A percentile compares a stretch with the other conserved stretches of the same genome.
Conservation (phyloP, 371 early-diverging fungal species). For the Apophysomyces sp. region DNA sequence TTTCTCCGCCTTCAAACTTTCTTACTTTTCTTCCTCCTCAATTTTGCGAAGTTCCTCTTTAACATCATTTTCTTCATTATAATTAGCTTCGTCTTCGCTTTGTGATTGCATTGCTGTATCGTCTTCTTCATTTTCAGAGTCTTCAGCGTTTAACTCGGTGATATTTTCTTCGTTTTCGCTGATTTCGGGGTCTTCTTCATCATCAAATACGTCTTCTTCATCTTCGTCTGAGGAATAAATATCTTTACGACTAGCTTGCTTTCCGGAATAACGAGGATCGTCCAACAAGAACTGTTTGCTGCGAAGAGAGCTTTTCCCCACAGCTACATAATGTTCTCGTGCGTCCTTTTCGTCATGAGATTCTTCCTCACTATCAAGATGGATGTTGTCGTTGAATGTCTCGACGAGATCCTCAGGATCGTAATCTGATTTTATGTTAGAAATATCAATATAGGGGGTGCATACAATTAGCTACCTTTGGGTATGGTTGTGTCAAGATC, state of each 20-base stretch:
- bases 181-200: constrained; percentile 31
- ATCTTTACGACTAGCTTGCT: constrained; percentile 63
- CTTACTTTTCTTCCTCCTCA: constrained; percentile 77
- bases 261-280: constrained; percentile 80
- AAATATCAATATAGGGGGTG: neutral
- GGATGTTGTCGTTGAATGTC: constrained; percentile 31
- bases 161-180: constrained; percentile 33
- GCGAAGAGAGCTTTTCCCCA: constrained; percentile 74
- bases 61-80: constrained; percentile 32
- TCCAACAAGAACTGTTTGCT: constrained; percentile 62
- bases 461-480: constrained; percentile 39
- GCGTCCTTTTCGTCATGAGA: constrained; percentile 45
- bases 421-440: constrained; percentile 33
- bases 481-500: constrained; percentile 70
- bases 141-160: constrained; percentile 23
- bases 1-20: neutral
- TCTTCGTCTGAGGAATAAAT: constrained; percentile 54
- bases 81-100: constrained; percentile 17
- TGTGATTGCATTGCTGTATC: constrained; percentile 25
- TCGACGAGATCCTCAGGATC: constrained; percentile 68
- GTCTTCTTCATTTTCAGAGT: constrained; percentile 25
- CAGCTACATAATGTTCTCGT: constrained; percentile 69
- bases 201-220: constrained; percentile 21
- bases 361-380: constrained; percentile 51
- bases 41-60: constrained; percentile 73